Conservation (phyloP, 345 rosid species). For the Hirschfeldia incana region DNA sequence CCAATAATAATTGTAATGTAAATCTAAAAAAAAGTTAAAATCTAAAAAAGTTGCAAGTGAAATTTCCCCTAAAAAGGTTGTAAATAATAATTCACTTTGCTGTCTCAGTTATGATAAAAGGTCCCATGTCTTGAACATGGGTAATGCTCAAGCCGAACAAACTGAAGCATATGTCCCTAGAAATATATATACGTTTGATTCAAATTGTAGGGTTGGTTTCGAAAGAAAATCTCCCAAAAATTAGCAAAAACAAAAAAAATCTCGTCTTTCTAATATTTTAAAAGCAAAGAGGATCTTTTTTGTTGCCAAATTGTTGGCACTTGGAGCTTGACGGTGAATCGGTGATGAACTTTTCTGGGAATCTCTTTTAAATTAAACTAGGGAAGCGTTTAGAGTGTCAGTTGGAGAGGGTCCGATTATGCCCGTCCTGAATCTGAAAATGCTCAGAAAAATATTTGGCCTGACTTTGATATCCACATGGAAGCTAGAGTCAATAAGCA, state of each 20-base stretch:
- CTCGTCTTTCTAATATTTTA: too few species aligned
- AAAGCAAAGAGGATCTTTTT: not conserved
- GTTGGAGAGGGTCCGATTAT: not conserved
- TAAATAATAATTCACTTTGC: slow-evolving; percentile 20
- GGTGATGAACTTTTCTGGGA: not conserved
- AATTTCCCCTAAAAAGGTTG: slow-evolving; percentile 1
- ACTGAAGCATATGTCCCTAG: not conserved
- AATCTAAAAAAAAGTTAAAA: not conserved
- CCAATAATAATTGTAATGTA: too few species aligned
- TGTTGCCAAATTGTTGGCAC: slow-evolving; percentile 10
- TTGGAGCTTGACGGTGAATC: not conserved
- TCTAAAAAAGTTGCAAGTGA: too few species aligned
- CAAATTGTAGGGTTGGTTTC: slow-evolving; percentile 6
- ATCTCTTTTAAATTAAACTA: not conserved
- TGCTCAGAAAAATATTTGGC: not conserved
- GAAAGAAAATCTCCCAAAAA: not conserved
- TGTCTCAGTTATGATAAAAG: not conserved
- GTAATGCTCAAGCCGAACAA: slow-evolving; percentile 27
- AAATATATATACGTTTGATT: not conserved
- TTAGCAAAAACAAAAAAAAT: too few species aligned
- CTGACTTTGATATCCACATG: not conserved
- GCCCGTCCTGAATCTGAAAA: not conserved
- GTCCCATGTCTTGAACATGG: slow-evolving; percentile 33
- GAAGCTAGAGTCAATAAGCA: not conserved
- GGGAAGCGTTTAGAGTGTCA: not conserved